phyloP scores from a whole-genome alignment of 116 monocot genomes.

The Iris pallida region DNA sequence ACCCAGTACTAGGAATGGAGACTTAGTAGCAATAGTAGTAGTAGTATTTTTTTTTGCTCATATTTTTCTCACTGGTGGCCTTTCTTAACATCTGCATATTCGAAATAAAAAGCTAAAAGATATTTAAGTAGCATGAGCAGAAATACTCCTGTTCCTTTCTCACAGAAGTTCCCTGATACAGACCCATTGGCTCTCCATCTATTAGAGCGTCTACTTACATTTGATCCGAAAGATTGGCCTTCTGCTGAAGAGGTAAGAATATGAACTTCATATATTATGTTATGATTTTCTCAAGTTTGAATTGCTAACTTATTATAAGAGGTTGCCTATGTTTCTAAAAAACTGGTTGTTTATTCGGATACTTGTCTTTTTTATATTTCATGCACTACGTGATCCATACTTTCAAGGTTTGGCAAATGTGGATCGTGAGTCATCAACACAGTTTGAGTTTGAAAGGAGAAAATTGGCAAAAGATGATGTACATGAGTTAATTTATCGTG shows the following conservation, averaged over 20 bases:
- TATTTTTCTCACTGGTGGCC: background rate
- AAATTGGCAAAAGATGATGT: constrained; percentile 63
- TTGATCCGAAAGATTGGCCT: constrained; percentile 81
- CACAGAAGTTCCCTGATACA: constrained; percentile 57
- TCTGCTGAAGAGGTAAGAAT: constrained; percentile 63
- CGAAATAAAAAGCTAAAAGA: constrained; percentile 81
- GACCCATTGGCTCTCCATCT: constrained; percentile 63
- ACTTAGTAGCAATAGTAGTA: background rate
- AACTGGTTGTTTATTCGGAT: background rate
- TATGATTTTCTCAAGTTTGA: background rate
- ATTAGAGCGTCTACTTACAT: constrained; percentile 63
- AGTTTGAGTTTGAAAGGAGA: constrained; percentile 68
- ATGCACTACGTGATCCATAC: constrained; percentile 57
- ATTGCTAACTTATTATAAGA: background rate
- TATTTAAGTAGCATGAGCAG: constrained; percentile 71
- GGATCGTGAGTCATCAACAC: constrained; percentile 51
- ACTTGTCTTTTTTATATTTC: constrained; percentile 5
- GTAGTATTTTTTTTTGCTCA: background rate
- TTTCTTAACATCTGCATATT: constrained; percentile 31
- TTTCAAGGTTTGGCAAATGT: constrained; percentile 44
- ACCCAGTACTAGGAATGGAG: no score
- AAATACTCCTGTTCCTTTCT: constrained; percentile 49
- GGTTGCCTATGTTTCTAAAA: background rate
- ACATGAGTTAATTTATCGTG: constrained; percentile 57
- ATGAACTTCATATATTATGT: background rate